phyloP scores from a whole-genome alignment of 2,329 filamentous ascomycete species.

The Nemania abortiva region DNA sequence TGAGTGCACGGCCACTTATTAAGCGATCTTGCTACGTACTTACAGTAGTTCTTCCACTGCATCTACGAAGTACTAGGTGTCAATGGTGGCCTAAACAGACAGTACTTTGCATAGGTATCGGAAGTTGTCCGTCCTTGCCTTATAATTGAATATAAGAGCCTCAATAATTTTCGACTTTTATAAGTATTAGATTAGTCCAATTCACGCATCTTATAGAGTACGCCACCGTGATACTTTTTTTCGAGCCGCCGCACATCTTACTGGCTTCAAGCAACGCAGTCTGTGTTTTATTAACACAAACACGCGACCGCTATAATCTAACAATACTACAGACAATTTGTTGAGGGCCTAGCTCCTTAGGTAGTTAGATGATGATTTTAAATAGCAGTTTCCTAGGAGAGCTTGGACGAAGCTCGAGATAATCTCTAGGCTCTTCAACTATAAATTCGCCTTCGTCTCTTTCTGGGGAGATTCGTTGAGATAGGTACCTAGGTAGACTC shows the following conservation, averaged over 20 bases:
- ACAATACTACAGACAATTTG: too few relatives aligned
- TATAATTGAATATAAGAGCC: neutral
- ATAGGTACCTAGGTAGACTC: neutral
- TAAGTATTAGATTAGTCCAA: neutral
- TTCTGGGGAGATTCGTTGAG: neutral
- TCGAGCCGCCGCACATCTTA: neutral
- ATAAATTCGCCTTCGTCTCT: neutral
- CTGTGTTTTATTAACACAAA: neutral
- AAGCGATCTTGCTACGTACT: neutral
- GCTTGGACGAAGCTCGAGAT: neutral
- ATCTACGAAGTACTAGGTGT: too few relatives aligned
- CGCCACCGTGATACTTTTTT: neutral
- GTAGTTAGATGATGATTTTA: too few relatives aligned
- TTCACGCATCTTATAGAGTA: neutral
- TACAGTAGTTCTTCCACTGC: neutral
- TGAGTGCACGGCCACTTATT: constrained; percentile 77
- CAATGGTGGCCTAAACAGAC: too few relatives aligned
- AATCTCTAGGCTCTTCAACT: neutral
- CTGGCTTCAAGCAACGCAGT: neutral
- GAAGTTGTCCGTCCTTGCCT: too few relatives aligned
- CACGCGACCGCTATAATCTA: too few relatives aligned
- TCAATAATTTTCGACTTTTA: neutral
- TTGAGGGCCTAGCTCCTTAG: too few relatives aligned
- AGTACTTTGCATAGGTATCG: too few relatives aligned
- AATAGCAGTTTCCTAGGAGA: neutral